phyloP scores from a whole-genome alignment of 805 yeast species.

The Candida insectorum region DNA sequence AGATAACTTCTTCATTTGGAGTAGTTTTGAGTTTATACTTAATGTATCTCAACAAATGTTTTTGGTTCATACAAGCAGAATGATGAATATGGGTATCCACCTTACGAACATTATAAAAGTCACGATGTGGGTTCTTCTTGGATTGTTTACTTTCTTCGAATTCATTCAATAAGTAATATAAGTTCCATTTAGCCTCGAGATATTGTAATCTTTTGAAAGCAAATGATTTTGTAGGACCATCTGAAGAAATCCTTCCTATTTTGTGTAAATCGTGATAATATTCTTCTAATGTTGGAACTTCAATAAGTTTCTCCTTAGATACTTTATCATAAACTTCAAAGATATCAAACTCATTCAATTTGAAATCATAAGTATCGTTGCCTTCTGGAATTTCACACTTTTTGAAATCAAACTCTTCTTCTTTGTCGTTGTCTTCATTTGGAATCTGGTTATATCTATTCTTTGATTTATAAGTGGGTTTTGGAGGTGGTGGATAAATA shows the following conservation, averaged over 20 bases:
- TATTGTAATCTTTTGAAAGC: conserved; percentile 92
- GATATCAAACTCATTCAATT: conserved; percentile 61
- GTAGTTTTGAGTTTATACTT: conserved; percentile 87
- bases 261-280: conserved; percentile 80
- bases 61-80: conserved; percentile 98
- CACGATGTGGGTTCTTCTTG: conserved; percentile 93
- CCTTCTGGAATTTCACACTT: conserved; percentile 54
- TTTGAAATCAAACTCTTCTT: conserved; percentile 57
- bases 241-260: conserved; percentile 72
- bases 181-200: conserved; percentile 94
- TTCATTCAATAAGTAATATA: conserved; percentile 84
- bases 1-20: conserved; percentile 87
- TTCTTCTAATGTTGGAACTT: conserved; percentile 81
- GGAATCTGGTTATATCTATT: conserved; percentile 47
- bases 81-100: conserved; percentile 99
- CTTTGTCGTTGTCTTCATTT: conserved; percentile 24
- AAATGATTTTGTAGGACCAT: conserved; percentile 95
- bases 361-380: conserved; percentile 38
- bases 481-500: conserved; percentile 91
- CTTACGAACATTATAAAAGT: conserved; percentile 92
- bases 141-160: conserved; percentile 89
- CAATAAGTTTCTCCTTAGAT: conserved; percentile 31
- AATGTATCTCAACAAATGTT: conserved; percentile 89
- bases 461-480: conserved; percentile 72
- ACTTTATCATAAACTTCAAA: conserved; percentile 53